Evolutionary conservation across 768 basidiomycete genomes (phyloP), one percentile per base, ranked within the genome.

Genomic region (Termitomyces sp.): DNA sequence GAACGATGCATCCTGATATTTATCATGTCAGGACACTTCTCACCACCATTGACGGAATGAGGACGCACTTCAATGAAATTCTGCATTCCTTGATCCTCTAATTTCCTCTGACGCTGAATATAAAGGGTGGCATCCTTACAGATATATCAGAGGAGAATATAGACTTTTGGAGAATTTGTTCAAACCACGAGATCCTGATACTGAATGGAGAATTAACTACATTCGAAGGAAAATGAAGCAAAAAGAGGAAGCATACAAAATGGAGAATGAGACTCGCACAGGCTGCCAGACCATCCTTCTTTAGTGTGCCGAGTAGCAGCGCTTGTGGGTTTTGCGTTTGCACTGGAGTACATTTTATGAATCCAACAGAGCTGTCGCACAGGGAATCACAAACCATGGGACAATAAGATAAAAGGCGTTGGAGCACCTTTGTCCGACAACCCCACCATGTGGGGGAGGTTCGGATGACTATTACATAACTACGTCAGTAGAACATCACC

Each of bases 391-490:
- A 17, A 19, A 79, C 82, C 78, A 50, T 78, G 78, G 1, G 80
- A 78, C 21, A 83, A 63, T n/a, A 82, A 58, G 50, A 83, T 78
- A 59, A 82, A 82, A 0, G 79, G 81, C 0, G 77, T 79, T 2
- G 73, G 73, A 0, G 75, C 67, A 35, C 75, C 69, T 16, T 75
- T 75, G 14, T 74, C 66, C 0, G 80, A 82, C 60, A 78, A 78
- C 1, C 82, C 81, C 7, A 80, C 58, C 73, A 83, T 75, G 62
- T 82, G 80, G 0, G 82, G 81, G 23, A 83, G 65, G 60, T 79
- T 82, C 17, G 81, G 79, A 55, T 82, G 81, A 58, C 81, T 81
- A 38, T 44, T n/a, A 25, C 35, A 34, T 16, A 46, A 41, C 35
- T 25, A 10, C 17, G 21, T 34, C 25, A 10, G 48, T 12, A 29